A percentile compares a stretch with the other conserved stretches of the same genome.
Evolutionary conservation across 371 early-diverging fungal species (phyloP).

Genomic region (Fennellomyces sp.): DNA sequence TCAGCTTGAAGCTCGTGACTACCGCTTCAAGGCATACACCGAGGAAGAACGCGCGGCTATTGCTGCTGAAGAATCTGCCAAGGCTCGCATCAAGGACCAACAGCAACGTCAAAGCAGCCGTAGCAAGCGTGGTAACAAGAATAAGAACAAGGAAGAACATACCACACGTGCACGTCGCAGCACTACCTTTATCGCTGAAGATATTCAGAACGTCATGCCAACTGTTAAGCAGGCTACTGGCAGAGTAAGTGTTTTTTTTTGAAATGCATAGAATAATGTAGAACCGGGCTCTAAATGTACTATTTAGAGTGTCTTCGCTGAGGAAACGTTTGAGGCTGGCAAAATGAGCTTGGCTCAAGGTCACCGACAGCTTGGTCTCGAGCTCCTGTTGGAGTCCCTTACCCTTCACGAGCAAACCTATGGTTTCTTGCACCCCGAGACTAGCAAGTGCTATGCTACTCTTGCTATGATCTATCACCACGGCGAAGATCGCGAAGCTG

Average conservation of each 20-base stretch:
- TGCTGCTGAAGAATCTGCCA: constrained; percentile 39
- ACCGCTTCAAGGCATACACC: constrained; percentile 59
- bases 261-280: background rate
- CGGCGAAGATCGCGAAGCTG: constrained; percentile 73
- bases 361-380: constrained; percentile 77
- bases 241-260: constrained; percentile 23
- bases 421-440: constrained; percentile 89
- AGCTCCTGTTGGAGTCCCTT: constrained; percentile 82
- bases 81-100: constrained; percentile 25
- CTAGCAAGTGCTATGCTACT: constrained; percentile 83
- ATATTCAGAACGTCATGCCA: constrained; percentile 84
- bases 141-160: constrained; percentile 19
- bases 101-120: constrained; percentile 35
- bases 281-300: background rate
- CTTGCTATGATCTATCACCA: constrained; percentile 88
- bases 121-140: constrained; percentile 43
- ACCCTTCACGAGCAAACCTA: constrained; percentile 90
- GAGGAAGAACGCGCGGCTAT: constrained; percentile 47
- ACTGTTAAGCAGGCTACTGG: constrained; percentile 78
- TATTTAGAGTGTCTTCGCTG: constrained; percentile 73
- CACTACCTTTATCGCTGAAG: constrained; percentile 69
- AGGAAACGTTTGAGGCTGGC: constrained; percentile 90
- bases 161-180: constrained; percentile 21
- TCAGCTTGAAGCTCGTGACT: constrained; percentile 78
- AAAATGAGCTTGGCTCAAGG: constrained; percentile 82